Evolutionary conservation across 164 flowering plant species (phyloP), one percentile per base, ranked within the genome.

Genomic region (Stephania japonica): DNA sequence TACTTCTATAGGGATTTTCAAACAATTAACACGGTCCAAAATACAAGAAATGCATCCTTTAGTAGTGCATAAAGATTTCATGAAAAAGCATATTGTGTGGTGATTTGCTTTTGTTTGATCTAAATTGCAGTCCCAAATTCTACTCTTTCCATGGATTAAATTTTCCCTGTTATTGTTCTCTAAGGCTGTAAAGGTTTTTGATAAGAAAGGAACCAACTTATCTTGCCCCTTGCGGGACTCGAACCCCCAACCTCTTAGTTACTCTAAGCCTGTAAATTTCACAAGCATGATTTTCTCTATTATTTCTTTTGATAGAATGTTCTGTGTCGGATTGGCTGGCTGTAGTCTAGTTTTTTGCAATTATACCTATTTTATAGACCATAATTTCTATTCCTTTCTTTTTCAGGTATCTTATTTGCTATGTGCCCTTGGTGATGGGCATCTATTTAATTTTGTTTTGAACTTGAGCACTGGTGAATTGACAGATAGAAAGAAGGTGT

Each of bases 401-500:
- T 74, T 76, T 42, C 90, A 96, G 99, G 88, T 93, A 70, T 83
- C 93, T 24, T 93, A 96, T 83, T 83, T 96, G 85, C 78, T 96
- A 80, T 95, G 99, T 84, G 99, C 98, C 67, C 97, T 95, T 77
- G 99, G 99, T 78, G 99, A 95, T 81, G 98, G 98, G 8, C 97
- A 91, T 80, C 88, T 96, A 32, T 82, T 93, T 70, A 96, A 91
- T 80, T 96, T 93, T 76, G 77, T 84, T 69, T 79, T 96, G 87
- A 84, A 90, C 77, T 77, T 77, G 75, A 83, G 72, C 69, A 89
- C 86, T 25, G 97, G 97, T 50, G 94, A 90, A 78, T 75, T 93
- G 44, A 78, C 90, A 23, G 97, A 91, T 80, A 86, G 97, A 84
- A 95, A 93, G 76, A 93, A 91, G 78, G 93, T 93, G 12, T 93